These are phyloP conservation scores for Colletotrichum spaethianum DNA, from an alignment of 2,329 filamentous ascomycete species.

Conservation along the genomic window DNA sequence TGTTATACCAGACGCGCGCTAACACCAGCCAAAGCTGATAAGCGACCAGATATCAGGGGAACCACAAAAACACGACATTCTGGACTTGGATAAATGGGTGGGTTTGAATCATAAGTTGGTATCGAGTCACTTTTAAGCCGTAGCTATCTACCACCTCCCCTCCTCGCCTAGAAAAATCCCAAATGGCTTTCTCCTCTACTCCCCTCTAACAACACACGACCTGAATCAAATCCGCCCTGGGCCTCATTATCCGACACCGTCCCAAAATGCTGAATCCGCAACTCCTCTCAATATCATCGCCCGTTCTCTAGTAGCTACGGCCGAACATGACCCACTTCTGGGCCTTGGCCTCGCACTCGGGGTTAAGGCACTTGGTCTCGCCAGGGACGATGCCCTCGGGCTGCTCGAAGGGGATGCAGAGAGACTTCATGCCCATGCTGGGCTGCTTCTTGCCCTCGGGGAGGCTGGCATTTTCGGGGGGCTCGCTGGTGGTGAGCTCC, in stretches of 20 bases:
- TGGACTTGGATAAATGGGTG: background rate
- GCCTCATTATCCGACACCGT: slow-evolving; percentile 32
- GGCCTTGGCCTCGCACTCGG: slow-evolving; percentile 82
- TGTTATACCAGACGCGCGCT: background rate
- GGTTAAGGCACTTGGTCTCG: slow-evolving; percentile 92
- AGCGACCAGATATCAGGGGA: background rate
- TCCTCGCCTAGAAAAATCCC: background rate
- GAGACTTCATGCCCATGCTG: slow-evolving; percentile 78
- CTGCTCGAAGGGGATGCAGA: slow-evolving; percentile 84
- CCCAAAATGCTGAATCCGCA: slow-evolving; percentile 38
- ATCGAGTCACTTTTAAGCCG: slow-evolving; percentile 38
- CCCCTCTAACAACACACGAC: slow-evolving; percentile 30
- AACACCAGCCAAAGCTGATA: too few relatives aligned
- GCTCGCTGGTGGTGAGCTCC: slow-evolving; percentile 84
- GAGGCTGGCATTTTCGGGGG: slow-evolving; percentile 56
- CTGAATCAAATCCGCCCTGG: slow-evolving; percentile 32
- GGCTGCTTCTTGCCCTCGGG: slow-evolving; percentile 69
- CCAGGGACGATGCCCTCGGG: slow-evolving; percentile 83
- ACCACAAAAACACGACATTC: background rate
- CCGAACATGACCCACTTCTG: slow-evolving; percentile 96
- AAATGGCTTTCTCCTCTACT: slow-evolving; percentile 13
- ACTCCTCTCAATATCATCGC: slow-evolving; percentile 35
- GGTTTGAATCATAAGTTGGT: slow-evolving; percentile 30
- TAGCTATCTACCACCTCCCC: slow-evolving; percentile 14
- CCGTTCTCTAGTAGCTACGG: slow-evolving; percentile 69